phyloP scores from a whole-genome alignment of 192 early-diverging fungal genomes.

The Linnemannia schmuckeri region DNA sequence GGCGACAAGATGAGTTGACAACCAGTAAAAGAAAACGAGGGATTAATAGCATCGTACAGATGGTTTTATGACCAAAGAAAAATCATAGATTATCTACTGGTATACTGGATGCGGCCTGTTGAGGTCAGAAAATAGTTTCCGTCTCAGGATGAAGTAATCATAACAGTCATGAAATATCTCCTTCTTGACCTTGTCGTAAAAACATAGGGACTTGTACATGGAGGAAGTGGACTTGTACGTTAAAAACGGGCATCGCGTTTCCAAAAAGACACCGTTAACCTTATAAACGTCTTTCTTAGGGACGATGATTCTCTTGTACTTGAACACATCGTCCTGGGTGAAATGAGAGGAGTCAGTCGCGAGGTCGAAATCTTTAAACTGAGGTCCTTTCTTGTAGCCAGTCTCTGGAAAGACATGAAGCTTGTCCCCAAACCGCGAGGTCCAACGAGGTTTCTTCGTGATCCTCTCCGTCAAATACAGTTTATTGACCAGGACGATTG shows the following conservation, averaged over 20 bases:
- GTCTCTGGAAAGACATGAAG: slow-evolving; percentile 7
- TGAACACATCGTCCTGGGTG: slow-evolving; percentile 25
- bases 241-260: slow-evolving; percentile 12
- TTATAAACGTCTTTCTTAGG: slow-evolving; percentile 19
- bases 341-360: slow-evolving; percentile 7
- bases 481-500: slow-evolving; percentile 28
- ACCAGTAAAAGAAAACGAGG: no score
- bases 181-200: slow-evolving; percentile 21
- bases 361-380: not conserved
- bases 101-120: slow-evolving; percentile 35
- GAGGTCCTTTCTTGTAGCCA: slow-evolving; percentile 13
- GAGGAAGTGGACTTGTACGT: slow-evolving; percentile 26
- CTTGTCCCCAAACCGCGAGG: slow-evolving; percentile 16
- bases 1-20: no score
- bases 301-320: slow-evolving; percentile 22
- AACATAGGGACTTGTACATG: slow-evolving; percentile 21
- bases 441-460: not conserved
- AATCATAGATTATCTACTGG: no score
- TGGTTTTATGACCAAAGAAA: no score
- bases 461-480: not conserved
- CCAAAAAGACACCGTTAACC: slow-evolving; percentile 22
- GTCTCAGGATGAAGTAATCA: slow-evolving; percentile 22
- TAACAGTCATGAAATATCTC: not conserved
- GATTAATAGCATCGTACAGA: no score
- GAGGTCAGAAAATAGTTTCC: slow-evolving; percentile 24